Percentiles rank a stretch among this genome's conserved stretches.
Conservation (phyloP, 1,284 basidiomycete genomes). For the Boletellus deceptivus region DNA sequence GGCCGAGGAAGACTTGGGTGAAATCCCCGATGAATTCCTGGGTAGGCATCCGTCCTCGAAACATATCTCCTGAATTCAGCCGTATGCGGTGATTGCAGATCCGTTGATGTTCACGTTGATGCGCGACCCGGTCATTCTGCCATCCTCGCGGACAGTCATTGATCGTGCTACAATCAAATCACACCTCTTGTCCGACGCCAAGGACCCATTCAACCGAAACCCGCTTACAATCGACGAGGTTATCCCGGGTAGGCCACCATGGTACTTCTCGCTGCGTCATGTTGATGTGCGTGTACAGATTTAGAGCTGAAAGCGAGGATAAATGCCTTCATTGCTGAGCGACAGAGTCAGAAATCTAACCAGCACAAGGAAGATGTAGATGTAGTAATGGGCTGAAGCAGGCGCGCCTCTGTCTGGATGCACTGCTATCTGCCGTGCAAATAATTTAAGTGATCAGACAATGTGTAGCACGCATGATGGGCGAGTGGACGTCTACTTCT, state of each 20-base stretch:
- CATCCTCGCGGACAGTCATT: constrained; percentile 77
- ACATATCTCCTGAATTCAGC: not conserved
- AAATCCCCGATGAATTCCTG: constrained; percentile 94
- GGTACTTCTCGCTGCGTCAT: not conserved
- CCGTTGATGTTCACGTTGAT: constrained; percentile 93
- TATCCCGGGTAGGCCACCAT: constrained; percentile 51
- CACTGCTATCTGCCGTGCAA: constrained; percentile 10
- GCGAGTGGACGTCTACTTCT: constrained; percentile 26
- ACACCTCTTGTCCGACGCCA: constrained; percentile 87
- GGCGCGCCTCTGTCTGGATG: constrained; percentile 1
- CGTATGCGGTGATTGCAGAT: constrained; percentile 47
- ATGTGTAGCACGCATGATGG: not conserved
- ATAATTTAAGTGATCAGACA: constrained; percentile 5
- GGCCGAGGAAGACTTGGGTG: constrained; percentile 90
- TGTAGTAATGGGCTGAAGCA: constrained; percentile 25
- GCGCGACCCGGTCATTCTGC: constrained; percentile 93
- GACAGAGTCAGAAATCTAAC: constrained; percentile 39
- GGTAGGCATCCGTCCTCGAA: constrained; percentile 49
- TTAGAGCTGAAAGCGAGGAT: constrained; percentile 61
- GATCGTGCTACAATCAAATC: constrained; percentile 96
- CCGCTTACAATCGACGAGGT: constrained; percentile 82
- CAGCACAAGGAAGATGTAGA: constrained; percentile 34
- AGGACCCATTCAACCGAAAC: constrained; percentile 87
- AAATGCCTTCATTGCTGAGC: constrained; percentile 56
- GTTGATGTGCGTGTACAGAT: constrained; percentile 39